A percentile compares a stretch with the other conserved stretches of the same genome.
These are phyloP conservation scores for Dactylellina sp. DNA, from an alignment of 2,329 filamentous ascomycete genomes.

Conservation along the genomic window DNA sequence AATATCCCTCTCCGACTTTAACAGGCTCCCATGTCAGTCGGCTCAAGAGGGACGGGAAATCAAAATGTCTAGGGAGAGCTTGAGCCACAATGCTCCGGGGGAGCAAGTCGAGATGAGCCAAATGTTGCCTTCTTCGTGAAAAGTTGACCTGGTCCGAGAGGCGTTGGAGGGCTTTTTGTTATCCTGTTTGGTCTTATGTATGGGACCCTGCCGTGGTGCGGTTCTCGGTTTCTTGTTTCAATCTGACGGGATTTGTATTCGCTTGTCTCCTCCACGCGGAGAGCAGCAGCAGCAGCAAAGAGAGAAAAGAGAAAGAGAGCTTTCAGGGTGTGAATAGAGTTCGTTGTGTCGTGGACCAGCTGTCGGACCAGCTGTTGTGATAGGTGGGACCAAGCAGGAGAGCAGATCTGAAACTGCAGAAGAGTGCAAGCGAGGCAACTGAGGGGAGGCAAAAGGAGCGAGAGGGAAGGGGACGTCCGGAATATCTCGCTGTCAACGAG, in stretches of 20 bases:
- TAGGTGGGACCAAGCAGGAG: constrained; percentile 56
- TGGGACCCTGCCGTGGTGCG: constrained; percentile 21
- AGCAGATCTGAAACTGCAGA: constrained; percentile 54
- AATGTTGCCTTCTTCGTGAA: constrained; percentile 56
- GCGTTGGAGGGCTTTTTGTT: constrained; percentile 23
- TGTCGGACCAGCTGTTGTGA: constrained; percentile 48
- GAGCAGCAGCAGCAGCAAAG: constrained; percentile 11
- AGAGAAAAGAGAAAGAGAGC: constrained; percentile 8
- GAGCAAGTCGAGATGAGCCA: constrained; percentile 50
- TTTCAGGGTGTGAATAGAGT: constrained; percentile 45
- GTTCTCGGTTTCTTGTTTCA: constrained; percentile 6
- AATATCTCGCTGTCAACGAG: constrained; percentile 54
- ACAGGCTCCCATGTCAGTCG: constrained; percentile 42
- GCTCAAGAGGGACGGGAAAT: constrained; percentile 40
- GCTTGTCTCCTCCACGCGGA: constrained; percentile 27
- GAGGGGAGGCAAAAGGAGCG: constrained; percentile 56
- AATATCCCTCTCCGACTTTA: constrained; percentile 53
- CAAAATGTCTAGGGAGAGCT: constrained; percentile 40
- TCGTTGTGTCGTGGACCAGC: constrained; percentile 48
- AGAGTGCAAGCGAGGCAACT: constrained; percentile 54
- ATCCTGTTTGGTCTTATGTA: constrained; percentile 19
- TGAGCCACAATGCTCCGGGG: constrained; percentile 52
- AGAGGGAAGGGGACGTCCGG: constrained; percentile 55
- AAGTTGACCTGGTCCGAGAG: constrained; percentile 50
- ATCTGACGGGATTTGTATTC: neutral